These are phyloP conservation scores for Candida glaebosa DNA, from an alignment of 805 yeast species.

Conservation along the genomic window DNA sequence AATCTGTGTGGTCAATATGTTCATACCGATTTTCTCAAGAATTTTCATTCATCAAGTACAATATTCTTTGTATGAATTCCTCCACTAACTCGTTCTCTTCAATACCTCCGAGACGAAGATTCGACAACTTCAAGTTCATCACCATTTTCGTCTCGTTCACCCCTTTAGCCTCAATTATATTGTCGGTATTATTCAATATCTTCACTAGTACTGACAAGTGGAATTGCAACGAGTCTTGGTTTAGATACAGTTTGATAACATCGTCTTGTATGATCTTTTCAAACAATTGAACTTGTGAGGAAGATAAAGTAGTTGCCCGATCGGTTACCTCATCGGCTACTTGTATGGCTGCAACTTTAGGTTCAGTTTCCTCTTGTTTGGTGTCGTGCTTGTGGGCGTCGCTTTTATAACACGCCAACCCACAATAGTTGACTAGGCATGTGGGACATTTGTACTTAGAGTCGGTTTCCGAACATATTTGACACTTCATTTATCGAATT, in stretches of 20 bases:
- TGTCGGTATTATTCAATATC: conserved; percentile 43
- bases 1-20: too few species aligned
- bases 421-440: conserved; percentile 50
- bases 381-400: conserved; percentile 30
- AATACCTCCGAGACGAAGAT: conserved; percentile 58
- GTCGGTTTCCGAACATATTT: conserved; percentile 29
- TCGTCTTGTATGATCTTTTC: conserved; percentile 36
- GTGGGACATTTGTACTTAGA: conserved; percentile 59
- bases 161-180: conserved; percentile 46
- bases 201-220: conserved; percentile 51
- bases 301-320: conserved; percentile 1
- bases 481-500: conserved; percentile 29
- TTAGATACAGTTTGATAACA: conserved; percentile 42
- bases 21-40: too few species aligned
- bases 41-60: conserved; percentile 11
- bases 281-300: conserved; percentile 19
- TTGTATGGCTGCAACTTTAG: neutral
- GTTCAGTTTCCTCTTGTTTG: neutral
- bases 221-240: conserved; percentile 50
- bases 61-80: conserved; percentile 54
- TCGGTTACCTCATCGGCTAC: neutral
- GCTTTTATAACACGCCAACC: conserved; percentile 57
- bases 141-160: conserved; percentile 54
- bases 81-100: conserved; percentile 69
- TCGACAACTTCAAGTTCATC: conserved; percentile 58